phyloP scores from a whole-genome alignment of 2,329 filamentous ascomycete genomes.

The Pseudocercospora crystallina region DNA sequence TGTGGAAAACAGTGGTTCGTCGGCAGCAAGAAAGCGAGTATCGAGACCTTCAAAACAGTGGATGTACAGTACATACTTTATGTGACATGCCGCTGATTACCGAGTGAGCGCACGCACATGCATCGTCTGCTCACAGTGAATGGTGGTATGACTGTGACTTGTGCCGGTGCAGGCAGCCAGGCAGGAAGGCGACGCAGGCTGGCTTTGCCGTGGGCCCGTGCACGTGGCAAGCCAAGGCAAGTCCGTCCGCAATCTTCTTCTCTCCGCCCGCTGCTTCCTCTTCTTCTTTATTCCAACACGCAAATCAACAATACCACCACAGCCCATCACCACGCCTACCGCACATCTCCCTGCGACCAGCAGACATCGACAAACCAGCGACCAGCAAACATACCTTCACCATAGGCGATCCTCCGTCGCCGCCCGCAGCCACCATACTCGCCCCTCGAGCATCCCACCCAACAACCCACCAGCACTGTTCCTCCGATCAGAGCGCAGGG shows the following conservation, averaged over 20 bases:
- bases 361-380: constrained; percentile 4
- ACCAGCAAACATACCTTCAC: constrained; percentile 14
- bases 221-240: not conserved
- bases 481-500: constrained; percentile 40
- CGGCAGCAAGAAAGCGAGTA: too few species aligned
- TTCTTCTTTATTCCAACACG: constrained; percentile 3
- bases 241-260: too few species aligned
- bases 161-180: too few species aligned
- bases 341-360: constrained; percentile 15
- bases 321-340: constrained; percentile 8
- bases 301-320: constrained; percentile 10
- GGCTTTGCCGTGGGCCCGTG: not conserved
- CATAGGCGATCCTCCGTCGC: constrained; percentile 18
- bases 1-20: too few species aligned
- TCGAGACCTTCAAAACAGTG: too few species aligned
- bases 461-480: constrained; percentile 19
- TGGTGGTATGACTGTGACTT: too few species aligned
- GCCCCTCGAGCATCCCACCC: constrained; percentile 17
- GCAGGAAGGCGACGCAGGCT: too few species aligned
- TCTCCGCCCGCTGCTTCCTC: constrained; percentile 1
- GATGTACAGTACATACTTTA: too few species aligned
- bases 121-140: too few species aligned
- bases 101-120: too few species aligned
- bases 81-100: too few species aligned
- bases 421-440: constrained; percentile 19